A percentile compares a stretch with the other conserved stretches of the same genome.
phyloP scores from a whole-genome alignment of 306 rosid genomes.

The Glycyrrhiza uralensis region DNA sequence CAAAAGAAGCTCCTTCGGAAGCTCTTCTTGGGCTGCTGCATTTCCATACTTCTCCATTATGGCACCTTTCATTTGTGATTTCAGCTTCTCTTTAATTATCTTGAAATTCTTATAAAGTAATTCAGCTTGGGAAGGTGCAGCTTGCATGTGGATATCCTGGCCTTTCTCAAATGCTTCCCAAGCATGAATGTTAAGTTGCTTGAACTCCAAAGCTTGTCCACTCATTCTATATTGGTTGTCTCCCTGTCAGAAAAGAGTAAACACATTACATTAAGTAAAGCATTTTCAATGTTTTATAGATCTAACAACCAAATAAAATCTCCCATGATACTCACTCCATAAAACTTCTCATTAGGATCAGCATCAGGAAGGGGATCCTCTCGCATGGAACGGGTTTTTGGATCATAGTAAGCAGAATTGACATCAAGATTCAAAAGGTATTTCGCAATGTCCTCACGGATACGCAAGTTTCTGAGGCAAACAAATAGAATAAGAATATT shows the following conservation, averaged over 20 bases:
- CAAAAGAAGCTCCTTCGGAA: constrained; percentile 61
- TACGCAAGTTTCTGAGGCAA: constrained; percentile 47
- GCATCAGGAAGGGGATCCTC: constrained; percentile 69
- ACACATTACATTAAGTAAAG: neutral
- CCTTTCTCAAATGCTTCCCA: constrained; percentile 70
- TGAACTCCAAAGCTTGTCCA: constrained; percentile 63
- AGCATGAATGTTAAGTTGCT: constrained; percentile 55
- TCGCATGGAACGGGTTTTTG: constrained; percentile 59
- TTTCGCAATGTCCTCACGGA: constrained; percentile 56
- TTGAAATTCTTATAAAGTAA: constrained; percentile 54
- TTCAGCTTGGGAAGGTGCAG: constrained; percentile 75
- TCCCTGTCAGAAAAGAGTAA: constrained; percentile 30
- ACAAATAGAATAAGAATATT: neutral
- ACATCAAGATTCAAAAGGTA: constrained; percentile 55
- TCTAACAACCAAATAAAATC: constrained; percentile 5
- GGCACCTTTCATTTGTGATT: constrained; percentile 51
- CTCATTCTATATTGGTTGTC: constrained; percentile 53
- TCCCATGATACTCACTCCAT: constrained; percentile 38
- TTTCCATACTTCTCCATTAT: constrained; percentile 64
- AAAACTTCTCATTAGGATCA: constrained; percentile 64
- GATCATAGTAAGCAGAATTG: constrained; percentile 57
- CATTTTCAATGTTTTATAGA: neutral
- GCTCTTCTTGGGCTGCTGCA: constrained; percentile 47
- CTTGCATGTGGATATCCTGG: constrained; percentile 65
- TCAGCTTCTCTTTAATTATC: constrained; percentile 55